Percentiles rank a stretch among this genome's conserved stretches.
Evolutionary conservation across 306 rosid genomes (phyloP).

Genomic region (Senna tora): DNA sequence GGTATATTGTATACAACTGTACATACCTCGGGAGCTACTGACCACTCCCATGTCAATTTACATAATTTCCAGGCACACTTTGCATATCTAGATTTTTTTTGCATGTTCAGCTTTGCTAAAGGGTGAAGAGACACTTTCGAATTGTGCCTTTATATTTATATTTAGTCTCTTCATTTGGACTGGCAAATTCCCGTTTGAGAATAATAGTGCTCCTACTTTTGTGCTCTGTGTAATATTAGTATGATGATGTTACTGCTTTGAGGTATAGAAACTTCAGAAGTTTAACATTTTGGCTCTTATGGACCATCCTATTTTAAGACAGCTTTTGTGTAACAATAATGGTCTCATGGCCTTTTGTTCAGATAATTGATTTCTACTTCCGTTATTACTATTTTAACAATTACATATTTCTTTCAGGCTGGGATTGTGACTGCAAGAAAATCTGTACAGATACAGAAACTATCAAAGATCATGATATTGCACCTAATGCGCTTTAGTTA

Average conservation of each 20-base stretch:
- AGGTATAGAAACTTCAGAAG: neutral
- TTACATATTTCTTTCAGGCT: conserved; percentile 53
- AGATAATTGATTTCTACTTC: conserved; percentile 22
- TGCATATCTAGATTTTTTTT: neutral
- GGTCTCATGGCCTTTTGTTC: neutral
- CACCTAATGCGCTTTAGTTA: conserved; percentile 93
- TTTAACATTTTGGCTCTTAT: neutral
- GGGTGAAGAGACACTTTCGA: neutral
- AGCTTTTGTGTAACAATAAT: conserved; percentile 9
- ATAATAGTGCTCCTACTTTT: neutral
- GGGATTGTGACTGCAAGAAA: conserved; percentile 83
- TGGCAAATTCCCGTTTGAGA: neutral
- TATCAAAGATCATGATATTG: conserved; percentile 86
- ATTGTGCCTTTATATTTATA: neutral
- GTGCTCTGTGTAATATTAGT: neutral
- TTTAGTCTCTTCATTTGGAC: neutral
- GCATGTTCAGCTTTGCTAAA: neutral
- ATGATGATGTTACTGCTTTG: neutral
- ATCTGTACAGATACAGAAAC: conserved; percentile 71
- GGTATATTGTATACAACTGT: too few relatives aligned
- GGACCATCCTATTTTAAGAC: conserved; percentile 2
- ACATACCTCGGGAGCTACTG: neutral
- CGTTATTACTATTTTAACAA: conserved; percentile 18
- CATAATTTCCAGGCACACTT: neutral
- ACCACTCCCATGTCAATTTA: neutral